Base-by-base conservation (phyloP, 179 eudicot genomes). In the Gypsophila paniculata region DNA sequence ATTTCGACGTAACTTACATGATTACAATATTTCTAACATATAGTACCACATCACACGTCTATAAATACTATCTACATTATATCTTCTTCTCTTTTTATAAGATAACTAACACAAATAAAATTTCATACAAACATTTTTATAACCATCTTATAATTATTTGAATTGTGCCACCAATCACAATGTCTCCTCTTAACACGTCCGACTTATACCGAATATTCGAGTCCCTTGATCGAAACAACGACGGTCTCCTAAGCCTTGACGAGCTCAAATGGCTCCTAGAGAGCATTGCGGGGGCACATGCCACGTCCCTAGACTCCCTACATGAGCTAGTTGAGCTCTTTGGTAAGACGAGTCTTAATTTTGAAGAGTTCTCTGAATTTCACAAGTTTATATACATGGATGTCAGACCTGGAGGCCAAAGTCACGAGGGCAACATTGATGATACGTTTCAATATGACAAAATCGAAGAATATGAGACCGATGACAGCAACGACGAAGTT, bases 231-330 rank as follows among this genome's bases (percentile, higher is more conserved):
- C 75, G 72, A 51, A 78, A 88, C 65, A 68, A 76, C 2, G 85
- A 85, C 19, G 91, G 96, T 36, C 76, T 72, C 1, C 76, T 90
- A 55, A 84, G 84, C 75, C 73, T 84, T 2, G 82, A 82, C 0
- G 96, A 90, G 80, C 84, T 90, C 2, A 76, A 58, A 1, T 73
- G 75, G 77, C 82, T 88, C 25, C 86, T 90, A 1, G 82, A 84
- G 59, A 80, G 69, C 14, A 78, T n/a, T n/a, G n/a, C 79, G 4
- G 83, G 82, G 4, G 77, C 74, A 11, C 75, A 64, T 4, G 57
- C 82, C 0, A 78, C 34, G 46, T 42, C 11, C 46, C 7, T n/a
- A n/a, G 42, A 36, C 7, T 3, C 51, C 26, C 59, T 18, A 5
- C 84, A 86, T 3, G 91, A 86, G 76, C 78, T 88, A 11, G 65